Base-by-base conservation (phyloP, 2,329 filamentous ascomycete species). In the Aspergillus sp. region DNA sequence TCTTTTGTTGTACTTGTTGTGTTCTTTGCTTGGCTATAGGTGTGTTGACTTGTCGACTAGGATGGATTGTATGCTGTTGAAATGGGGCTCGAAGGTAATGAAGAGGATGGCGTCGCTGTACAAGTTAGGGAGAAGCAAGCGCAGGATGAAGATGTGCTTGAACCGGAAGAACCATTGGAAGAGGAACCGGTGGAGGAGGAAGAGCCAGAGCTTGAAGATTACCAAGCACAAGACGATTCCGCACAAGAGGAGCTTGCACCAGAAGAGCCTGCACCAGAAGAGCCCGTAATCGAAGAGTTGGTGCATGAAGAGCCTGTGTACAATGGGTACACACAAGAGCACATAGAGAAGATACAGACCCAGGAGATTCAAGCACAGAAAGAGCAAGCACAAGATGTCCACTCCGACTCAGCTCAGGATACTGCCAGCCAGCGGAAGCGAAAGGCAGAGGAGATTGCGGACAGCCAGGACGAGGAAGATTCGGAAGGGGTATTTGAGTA, bases 381-480 rank as follows among this genome's bases (percentile, higher is more conserved):
- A 30, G 12, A 59, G 47, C 45, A 48, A 23, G 38, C 61, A 64
- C 23, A 55, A 52, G 51, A 58, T 21, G 45, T 65, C 57, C 1
- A 57, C 48, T 23, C 64, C 60, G 7, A 56, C 48, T 19, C 51
- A 2, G 21, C 57, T 12, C 6, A 1, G 53, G 25, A 57, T 58
- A 47, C 53, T n/a, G 28, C 36, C 59, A 64, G 21, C 62, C 69
- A 57, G 64, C 66, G 73, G 17, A 81, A 81, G 64, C 75, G 80
- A 23, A 81, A 81, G 59, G 71, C 75, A 15, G 72, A 75, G 39
- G 78, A 81, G 64, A 72, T 80, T 30, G 75, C 76, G 2, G 78
- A 80, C 61, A 80, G 78, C 49, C 78, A 80, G 52, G 79, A 80
- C 38, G 79, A 79, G 36, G 73, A 68, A 17, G 65, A 73, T 23